Evolutionary conservation across 2,329 filamentous ascomycete genomes (phyloP), one percentile per base, ranked within the genome.

Genomic region (Exophiala sideris): DNA sequence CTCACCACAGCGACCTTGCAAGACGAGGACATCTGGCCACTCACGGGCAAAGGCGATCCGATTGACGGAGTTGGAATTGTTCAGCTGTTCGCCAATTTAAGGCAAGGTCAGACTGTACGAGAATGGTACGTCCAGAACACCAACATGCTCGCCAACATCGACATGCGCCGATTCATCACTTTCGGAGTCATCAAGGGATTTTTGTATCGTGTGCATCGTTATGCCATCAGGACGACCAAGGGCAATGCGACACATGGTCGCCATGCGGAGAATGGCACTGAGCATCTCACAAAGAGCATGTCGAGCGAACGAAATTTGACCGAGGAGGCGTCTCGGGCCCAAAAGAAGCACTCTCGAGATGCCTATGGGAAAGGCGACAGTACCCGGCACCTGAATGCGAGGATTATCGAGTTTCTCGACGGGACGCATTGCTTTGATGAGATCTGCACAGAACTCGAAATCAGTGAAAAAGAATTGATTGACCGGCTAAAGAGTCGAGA

Each of bases 161-260:
- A 99, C 69, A 84, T 96, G 51, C 84, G 94, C 10, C 86, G 94
- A 24, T 86, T 99, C 59, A 89, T 97, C 59, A 95, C 95, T 55
- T 99, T 97, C 66, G 94, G 92, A 53, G 82, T 96, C 55, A 95
- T 97, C 70, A 97, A 97, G 73, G 91, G 92, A 12, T 88, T 95
- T 62, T 74, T 99, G 20, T 96, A 96, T 71, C 84, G 94, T 33
- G 86, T 96, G 38, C 90, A 97, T 73, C 95, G 94, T 69, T 95
- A 95, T 68, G 88, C 90, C 82, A 95, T 60, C 67, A 72, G 41
- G 70, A 73, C 5, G 65, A 68, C 1, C 62, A 70, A 35, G 42
- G 49, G 34, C 12, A 38, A 49, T 33, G 36, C 45, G 5, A 32
- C 40, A 20, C 32, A 36, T 34, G 12, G 33, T 34, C 33, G 39